Base-by-base conservation (phyloP, 257 asterid species). In the Euphrasia confusa region DNA sequence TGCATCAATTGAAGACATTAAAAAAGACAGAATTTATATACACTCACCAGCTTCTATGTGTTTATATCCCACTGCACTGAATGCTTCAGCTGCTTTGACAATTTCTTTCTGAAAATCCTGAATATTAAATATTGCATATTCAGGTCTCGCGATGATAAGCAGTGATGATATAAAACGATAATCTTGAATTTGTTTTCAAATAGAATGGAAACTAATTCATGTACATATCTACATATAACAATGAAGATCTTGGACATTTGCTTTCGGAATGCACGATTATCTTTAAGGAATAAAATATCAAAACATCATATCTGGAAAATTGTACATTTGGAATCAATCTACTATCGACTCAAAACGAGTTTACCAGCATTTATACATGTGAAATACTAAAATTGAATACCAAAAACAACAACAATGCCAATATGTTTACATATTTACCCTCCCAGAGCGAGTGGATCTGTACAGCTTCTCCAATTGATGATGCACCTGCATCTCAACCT, bases 101-200 rank as follows among this genome's bases (percentile, higher is more conserved):
- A 93, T 67, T 63, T 93, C 97, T 75, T 71, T 93, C 83, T 93
- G 99, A 77, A 93, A 87, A 66, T 89, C 99, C 99, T 93, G 89
- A 61, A 21, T 21, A 21, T 21, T 21, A 21, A 21, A 30, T 30
- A 30, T 56, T 27, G 37, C 17, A 21, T 39, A 65, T 67, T 18
- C 67, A 56, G 27, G 35, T 7, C 56, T 58, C 5, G 33, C 5
- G 5, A 30, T 30, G 5, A 30, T 30, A 30, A 30, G 44, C 24
- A 35, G 15, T 48, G 47, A 62, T 53, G 33, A 30, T 30, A 30
- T 30, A n/a, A 28, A 14, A 8, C 1, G 11, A 30, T 45, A 5
- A 45, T 35, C 9, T 13, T 17, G 6, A 21, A 50, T 32, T 15
- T 2, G 24, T 32, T 45, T 45, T 3, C 21, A 63, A 45, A 3